Conservation (phyloP, 306 rosid genomes). For the Nissolia schottii region DNA sequence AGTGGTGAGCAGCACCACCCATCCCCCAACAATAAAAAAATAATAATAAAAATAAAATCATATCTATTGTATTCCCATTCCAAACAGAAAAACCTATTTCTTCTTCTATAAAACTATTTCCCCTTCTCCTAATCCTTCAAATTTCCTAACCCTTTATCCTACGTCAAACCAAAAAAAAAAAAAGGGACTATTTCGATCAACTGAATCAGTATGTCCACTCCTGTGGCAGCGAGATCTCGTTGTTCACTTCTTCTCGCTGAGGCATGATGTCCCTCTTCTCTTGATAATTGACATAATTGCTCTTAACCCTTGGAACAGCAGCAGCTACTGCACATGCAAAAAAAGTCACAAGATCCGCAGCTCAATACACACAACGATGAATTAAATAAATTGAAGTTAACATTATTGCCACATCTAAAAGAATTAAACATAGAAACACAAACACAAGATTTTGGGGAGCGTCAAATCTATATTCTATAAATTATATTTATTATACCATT, state of each 20-base stretch:
- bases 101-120: slow-evolving; percentile 23
- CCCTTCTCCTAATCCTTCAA: not conserved
- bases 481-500: slow-evolving; percentile 33
- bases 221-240: slow-evolving; percentile 66
- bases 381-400: too few species aligned
- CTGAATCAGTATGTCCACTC: slow-evolving; percentile 73
- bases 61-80: not conserved
- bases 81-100: slow-evolving; percentile 22
- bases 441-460: not conserved
- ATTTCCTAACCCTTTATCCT: not conserved
- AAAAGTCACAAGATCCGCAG: slow-evolving; percentile 22
- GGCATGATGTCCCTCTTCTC: slow-evolving; percentile 35
- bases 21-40: not conserved
- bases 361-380: not conserved
- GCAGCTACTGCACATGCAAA: slow-evolving; percentile 30
- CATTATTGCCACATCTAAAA: not conserved
- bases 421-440: not conserved
- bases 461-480: not conserved
- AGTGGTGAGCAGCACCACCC: not conserved
- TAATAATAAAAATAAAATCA: not conserved
- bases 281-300: slow-evolving; percentile 16
- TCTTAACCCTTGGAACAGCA: slow-evolving; percentile 20
- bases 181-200: not conserved
- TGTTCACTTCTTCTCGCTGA: slow-evolving; percentile 36
- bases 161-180: slow-evolving; percentile 6